phyloP scores from a whole-genome alignment of 139 green algal genomes.

The Chlamydomonas asymmetrica region DNA sequence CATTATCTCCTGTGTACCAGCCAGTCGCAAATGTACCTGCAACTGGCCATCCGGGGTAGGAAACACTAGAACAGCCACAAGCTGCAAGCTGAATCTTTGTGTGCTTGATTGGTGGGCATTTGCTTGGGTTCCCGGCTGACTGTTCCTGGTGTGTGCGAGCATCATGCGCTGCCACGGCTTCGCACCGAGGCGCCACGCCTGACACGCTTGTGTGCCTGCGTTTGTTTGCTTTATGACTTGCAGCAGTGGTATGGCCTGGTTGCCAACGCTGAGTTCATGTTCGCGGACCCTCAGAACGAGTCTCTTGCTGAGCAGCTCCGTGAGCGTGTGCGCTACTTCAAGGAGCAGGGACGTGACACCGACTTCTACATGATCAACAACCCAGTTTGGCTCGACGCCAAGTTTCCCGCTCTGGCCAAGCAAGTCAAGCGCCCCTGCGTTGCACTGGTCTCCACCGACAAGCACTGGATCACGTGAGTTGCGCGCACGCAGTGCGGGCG shows the following conservation, averaged over 20 bases:
- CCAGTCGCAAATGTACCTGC: no score
- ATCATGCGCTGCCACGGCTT: no score
- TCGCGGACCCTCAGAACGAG: constrained; percentile 91
- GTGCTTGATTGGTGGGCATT: no score
- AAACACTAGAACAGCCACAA: no score
- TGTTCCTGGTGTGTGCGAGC: no score
- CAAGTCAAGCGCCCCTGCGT: constrained; percentile 74
- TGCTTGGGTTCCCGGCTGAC: no score
- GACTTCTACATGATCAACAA: constrained; percentile 84
- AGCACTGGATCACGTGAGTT: constrained; percentile 85
- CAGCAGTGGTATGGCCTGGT: constrained; percentile 79
- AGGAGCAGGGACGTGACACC: constrained; percentile 54
- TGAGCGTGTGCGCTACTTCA: constrained; percentile 73
- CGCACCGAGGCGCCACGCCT: no score
- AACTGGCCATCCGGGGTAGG: no score
- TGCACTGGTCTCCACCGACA: constrained; percentile 85
- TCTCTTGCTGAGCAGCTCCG: constrained; percentile 87
- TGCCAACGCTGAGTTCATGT: constrained; percentile 83
- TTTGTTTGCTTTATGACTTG: no score
- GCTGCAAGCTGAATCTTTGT: no score
- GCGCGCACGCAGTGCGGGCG: background rate
- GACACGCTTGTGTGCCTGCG: no score
- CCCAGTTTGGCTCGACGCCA: constrained; percentile 81
- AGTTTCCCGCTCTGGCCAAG: constrained; percentile 77
- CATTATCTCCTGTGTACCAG: no score